Conservation (phyloP, 495 filamentous ascomycete species). For the Cladorrhinum samala region DNA sequence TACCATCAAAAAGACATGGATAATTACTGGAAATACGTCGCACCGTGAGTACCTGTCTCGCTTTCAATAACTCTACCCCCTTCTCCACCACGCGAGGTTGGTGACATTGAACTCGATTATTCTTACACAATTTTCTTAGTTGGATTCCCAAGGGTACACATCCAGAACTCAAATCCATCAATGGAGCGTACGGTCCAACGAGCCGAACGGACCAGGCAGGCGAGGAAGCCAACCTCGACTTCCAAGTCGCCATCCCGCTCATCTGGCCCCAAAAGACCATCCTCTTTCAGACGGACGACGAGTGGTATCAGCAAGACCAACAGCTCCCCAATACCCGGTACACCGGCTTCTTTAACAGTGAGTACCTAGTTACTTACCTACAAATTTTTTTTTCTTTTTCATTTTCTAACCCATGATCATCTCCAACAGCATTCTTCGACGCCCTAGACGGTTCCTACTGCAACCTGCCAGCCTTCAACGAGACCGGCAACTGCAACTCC, state of each 20-base stretch:
- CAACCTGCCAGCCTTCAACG: conserved; percentile 36
- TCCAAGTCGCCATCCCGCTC: conserved; percentile 31
- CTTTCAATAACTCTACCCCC: too few species aligned
- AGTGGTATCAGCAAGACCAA: conserved; percentile 34
- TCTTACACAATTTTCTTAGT: conserved; percentile 6
- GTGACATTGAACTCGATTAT: too few species aligned
- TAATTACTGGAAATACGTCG: conserved; percentile 50
- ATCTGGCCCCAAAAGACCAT: conserved; percentile 55
- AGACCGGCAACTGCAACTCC: conserved; percentile 26
- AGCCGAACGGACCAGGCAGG: conserved; percentile 25
- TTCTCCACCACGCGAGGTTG: too few species aligned
- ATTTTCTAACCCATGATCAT: too few species aligned
- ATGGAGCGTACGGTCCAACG: conserved; percentile 33
- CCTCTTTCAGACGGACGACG: conserved; percentile 55
- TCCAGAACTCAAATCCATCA: conserved; percentile 32
- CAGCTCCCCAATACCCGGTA: conserved; percentile 14
- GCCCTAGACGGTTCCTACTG: conserved; percentile 60
- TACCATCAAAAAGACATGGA: conserved; percentile 52
- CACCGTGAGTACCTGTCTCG: conserved; percentile 14
- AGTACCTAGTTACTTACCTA: background rate
- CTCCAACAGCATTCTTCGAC: conserved; percentile 30
- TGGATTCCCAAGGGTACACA: conserved; percentile 30
- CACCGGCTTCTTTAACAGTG: conserved; percentile 47
- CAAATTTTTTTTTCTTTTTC: conserved; percentile 40
- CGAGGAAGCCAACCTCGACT: conserved; percentile 29